Conservation (phyloP, 495 filamentous ascomycete genomes). For the Aspergillus nidulans region DNA sequence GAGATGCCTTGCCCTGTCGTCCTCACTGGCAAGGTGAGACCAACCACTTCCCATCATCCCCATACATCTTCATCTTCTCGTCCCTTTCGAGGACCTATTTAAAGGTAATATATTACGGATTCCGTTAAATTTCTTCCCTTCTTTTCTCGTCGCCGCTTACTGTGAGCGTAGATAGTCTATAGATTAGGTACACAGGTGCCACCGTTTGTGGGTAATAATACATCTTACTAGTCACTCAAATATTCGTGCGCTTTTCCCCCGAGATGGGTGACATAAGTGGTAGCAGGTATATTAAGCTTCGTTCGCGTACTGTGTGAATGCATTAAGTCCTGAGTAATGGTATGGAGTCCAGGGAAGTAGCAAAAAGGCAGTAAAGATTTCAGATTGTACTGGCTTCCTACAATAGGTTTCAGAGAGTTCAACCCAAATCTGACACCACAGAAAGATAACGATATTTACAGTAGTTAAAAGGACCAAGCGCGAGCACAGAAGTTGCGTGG, state of each 20-base stretch:
- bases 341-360: no score
- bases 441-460: no score
- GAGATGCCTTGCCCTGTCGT: not conserved
- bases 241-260: not conserved
- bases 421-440: no score
- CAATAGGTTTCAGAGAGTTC: no score
- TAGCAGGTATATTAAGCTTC: no score
- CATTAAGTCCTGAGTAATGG: no score
- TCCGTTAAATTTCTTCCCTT: not conserved
- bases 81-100: conserved; percentile 13
- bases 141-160: not conserved
- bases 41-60: not conserved
- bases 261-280: not conserved
- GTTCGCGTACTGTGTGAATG: no score
- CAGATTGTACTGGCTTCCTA: no score
- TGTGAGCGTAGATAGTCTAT: not conserved
- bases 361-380: no score
- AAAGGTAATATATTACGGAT: conserved; percentile 21
- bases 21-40: not conserved
- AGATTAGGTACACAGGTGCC: not conserved
- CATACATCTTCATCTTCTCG: conserved; percentile 3
- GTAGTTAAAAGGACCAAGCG: no score
- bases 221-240: not conserved
- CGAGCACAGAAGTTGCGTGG: no score
- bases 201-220: not conserved